These are phyloP conservation scores for Tinospora cordifolia DNA, from an alignment of 164 flowering plant species.

Conservation along the genomic window DNA sequence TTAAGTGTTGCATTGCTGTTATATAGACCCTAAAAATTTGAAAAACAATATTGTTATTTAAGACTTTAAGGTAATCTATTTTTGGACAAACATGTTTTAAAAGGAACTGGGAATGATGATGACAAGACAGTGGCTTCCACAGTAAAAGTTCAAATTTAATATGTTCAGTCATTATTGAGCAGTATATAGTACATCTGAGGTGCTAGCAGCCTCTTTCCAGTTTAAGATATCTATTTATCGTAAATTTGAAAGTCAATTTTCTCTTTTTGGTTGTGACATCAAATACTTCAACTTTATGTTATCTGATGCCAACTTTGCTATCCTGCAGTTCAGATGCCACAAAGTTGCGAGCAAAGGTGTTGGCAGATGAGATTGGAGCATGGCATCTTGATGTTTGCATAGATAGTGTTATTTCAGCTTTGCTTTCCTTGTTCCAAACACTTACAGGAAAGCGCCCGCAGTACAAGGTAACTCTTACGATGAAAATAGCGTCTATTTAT, in stretches of 20 bases:
- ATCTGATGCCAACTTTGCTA: neutral
- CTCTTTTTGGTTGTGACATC: no score
- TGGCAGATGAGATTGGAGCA: constrained; percentile 91
- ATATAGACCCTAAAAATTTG: neutral
- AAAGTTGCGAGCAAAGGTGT: constrained; percentile 55
- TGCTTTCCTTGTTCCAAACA: constrained; percentile 69
- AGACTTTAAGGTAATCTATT: no score
- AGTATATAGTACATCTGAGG: no score
- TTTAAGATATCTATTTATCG: no score
- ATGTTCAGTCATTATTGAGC: no score
- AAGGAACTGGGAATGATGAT: neutral
- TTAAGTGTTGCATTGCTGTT: neutral
- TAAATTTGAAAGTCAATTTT: no score
- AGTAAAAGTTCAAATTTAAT: no score
- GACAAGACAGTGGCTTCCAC: neutral
- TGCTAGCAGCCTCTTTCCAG: no score
- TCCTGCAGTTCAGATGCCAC: constrained; percentile 76
- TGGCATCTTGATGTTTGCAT: constrained; percentile 91
- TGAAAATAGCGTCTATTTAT: neutral
- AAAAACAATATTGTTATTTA: neutral
- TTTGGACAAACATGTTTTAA: neutral
- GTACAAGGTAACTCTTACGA: constrained; percentile 51
- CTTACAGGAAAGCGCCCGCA: constrained; percentile 89
- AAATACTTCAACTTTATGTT: neutral
- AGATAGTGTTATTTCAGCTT: constrained; percentile 71